phyloP scores from a whole-genome alignment of 2,329 filamentous ascomycete genomes.

The Lasiodiplodia sp. region DNA sequence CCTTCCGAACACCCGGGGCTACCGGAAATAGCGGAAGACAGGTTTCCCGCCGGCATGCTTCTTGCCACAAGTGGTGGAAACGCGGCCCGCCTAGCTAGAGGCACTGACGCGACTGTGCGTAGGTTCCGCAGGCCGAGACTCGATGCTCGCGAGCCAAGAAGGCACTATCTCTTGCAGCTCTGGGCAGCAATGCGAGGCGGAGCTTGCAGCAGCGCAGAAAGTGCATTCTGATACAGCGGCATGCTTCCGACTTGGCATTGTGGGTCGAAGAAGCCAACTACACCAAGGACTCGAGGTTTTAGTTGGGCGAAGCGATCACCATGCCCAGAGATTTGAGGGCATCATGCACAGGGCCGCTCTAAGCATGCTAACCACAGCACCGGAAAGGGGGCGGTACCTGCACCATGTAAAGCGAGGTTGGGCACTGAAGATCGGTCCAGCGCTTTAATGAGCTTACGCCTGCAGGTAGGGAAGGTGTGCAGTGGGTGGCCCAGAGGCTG shows the following conservation, averaged over 20 bases:
- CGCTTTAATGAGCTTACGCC: constrained; percentile 20
- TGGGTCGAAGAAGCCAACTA: neutral
- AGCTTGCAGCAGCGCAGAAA: neutral
- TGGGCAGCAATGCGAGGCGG: neutral
- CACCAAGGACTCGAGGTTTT: neutral
- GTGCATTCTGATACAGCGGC: neutral
- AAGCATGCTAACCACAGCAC: constrained; percentile 10
- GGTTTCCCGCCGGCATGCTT: neutral
- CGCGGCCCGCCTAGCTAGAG: neutral
- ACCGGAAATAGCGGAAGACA: neutral
- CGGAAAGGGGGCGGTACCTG: constrained; percentile 25
- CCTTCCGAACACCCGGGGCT: neutral
- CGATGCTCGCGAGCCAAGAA: constrained; percentile 2
- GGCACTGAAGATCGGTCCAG: constrained; percentile 22
- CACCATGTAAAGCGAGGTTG: constrained; percentile 16
- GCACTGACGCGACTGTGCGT: neutral
- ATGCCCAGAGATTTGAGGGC: constrained; percentile 18
- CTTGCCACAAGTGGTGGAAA: neutral
- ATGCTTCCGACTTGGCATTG: constrained; percentile 6
- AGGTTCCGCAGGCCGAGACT: neutral
- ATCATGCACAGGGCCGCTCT: neutral
- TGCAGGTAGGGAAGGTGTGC: neutral
- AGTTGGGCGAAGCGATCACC: constrained; percentile 4
- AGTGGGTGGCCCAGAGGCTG: constrained; percentile 4
- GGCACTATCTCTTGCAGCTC: neutral